Percentiles rank a stretch among this genome's conserved stretches.
Evolutionary conservation across 116 monocot genomes (phyloP).

Genomic region (Phalaenopsis hybrid): DNA sequence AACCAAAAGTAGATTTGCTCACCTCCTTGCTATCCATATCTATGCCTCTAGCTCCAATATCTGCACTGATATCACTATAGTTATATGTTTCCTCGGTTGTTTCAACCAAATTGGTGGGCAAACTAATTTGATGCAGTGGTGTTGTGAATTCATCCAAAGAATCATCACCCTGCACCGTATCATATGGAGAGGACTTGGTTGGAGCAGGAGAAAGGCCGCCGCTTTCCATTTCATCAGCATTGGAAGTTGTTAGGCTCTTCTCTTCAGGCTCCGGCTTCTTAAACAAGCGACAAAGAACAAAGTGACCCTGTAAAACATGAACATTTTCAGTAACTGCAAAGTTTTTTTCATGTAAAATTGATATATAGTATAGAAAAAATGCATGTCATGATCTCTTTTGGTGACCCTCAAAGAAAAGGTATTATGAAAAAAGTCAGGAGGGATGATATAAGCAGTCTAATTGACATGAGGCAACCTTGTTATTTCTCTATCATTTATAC

Average conservation of each 20-base stretch:
- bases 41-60: not conserved
- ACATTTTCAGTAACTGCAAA: not conserved
- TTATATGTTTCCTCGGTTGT: slow-evolving; percentile 11
- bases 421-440: not conserved
- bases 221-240: slow-evolving; percentile 22
- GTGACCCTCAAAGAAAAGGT: not conserved
- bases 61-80: slow-evolving; percentile 7
- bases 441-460: not conserved
- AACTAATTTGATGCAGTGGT: slow-evolving; percentile 15
- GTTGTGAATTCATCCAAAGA: slow-evolving; percentile 18
- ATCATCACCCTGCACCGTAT: slow-evolving; percentile 13
- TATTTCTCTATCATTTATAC: too few species aligned
- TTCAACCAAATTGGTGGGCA: slow-evolving; percentile 2
- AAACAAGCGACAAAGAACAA: slow-evolving; percentile 61
- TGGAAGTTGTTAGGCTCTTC: slow-evolving; percentile 14
- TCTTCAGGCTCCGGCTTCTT: slow-evolving; percentile 50
- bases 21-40: slow-evolving; percentile 7
- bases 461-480: not conserved
- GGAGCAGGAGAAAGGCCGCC: slow-evolving; percentile 28
- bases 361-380: not conserved
- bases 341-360: not conserved
- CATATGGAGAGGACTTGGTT: slow-evolving; percentile 27
- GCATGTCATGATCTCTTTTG: not conserved
- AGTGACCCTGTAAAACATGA: slow-evolving; percentile 27
- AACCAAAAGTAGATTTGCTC: not conserved